Percentiles rank a stretch among this genome's conserved stretches.
Conservation (phyloP, 768 basidiomycete species). For the Mycena indigotica region DNA sequence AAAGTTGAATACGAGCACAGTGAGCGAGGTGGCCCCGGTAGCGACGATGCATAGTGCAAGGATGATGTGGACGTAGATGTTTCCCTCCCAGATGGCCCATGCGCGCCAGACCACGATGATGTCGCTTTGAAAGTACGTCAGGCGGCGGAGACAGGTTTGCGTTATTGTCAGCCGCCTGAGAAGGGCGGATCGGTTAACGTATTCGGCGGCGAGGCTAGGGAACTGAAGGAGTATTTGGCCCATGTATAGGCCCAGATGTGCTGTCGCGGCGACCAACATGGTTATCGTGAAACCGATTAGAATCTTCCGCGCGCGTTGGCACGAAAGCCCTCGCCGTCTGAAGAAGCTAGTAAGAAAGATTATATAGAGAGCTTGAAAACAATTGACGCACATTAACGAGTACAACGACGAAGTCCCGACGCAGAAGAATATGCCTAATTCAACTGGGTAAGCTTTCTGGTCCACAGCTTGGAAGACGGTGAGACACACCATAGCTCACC, state of each 20-base stretch:
- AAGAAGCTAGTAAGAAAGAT: background rate
- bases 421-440: constrained; percentile 4
- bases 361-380: too few relatives aligned
- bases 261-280: constrained; percentile 2
- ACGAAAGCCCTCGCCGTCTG: constrained; percentile 1
- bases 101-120: constrained; percentile 26
- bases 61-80: constrained; percentile 7
- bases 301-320: background rate
- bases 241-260: constrained; percentile 2
- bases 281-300: background rate
- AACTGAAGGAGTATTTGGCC: background rate
- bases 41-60: constrained; percentile 16
- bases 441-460: background rate
- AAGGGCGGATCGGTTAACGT: background rate
- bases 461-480: background rate
- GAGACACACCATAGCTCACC: constrained; percentile 15
- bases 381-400: background rate
- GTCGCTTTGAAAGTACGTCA: constrained; percentile 24
- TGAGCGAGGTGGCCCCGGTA: constrained; percentile 13
- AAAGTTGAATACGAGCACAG: background rate
- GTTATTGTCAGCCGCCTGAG: background rate
- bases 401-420: constrained; percentile 1
- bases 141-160: background rate
- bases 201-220: constrained; percentile 1
- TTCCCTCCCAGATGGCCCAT: constrained; percentile 23